These are phyloP conservation scores for Wilhelminamyces savonicus DNA, from an alignment of 805 yeast genomes.

Conservation along the genomic window DNA sequence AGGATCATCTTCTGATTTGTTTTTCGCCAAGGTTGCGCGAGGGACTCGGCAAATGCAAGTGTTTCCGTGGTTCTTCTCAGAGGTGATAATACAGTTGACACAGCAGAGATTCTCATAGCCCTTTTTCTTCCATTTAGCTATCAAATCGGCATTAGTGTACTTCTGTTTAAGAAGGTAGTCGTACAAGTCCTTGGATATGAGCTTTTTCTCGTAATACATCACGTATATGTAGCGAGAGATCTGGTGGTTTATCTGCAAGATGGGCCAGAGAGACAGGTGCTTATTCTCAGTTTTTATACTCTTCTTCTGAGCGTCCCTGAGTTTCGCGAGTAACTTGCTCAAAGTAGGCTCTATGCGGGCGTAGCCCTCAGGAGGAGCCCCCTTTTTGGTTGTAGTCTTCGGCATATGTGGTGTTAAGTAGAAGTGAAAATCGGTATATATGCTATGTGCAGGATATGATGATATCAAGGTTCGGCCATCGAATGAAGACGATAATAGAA, in stretches of 20 bases:
- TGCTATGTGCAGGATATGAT: no score
- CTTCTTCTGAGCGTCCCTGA: constrained; percentile 42
- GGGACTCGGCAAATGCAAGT: constrained; percentile 89
- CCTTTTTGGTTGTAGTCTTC: constrained; percentile 1
- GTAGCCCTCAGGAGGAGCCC: constrained; percentile 65
- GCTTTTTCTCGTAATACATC: constrained; percentile 62
- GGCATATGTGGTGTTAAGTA: constrained; percentile 4
- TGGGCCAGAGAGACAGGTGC: constrained; percentile 61
- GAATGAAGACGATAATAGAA: no score
- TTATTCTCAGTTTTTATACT: constrained; percentile 40
- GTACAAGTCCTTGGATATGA: constrained; percentile 62
- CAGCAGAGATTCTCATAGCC: constrained; percentile 89
- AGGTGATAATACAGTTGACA: constrained; percentile 62
- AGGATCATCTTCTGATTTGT: constrained; percentile 15
- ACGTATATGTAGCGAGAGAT: constrained; percentile 71
- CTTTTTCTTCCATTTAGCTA: constrained; percentile 76
- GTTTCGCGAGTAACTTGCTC: constrained; percentile 47
- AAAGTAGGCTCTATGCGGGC: constrained; percentile 63
- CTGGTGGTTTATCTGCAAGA: constrained; percentile 65
- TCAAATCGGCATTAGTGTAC: constrained; percentile 60
- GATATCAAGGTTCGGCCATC: no score
- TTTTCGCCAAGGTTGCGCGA: constrained; percentile 39
- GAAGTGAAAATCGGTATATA: neutral
- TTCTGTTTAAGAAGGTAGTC: constrained; percentile 66
- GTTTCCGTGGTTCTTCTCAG: constrained; percentile 52